A percentile compares a stretch with the other conserved stretches of the same genome.
Conservation (phyloP, 257 asterid genomes). For the Plantago ovata region DNA sequence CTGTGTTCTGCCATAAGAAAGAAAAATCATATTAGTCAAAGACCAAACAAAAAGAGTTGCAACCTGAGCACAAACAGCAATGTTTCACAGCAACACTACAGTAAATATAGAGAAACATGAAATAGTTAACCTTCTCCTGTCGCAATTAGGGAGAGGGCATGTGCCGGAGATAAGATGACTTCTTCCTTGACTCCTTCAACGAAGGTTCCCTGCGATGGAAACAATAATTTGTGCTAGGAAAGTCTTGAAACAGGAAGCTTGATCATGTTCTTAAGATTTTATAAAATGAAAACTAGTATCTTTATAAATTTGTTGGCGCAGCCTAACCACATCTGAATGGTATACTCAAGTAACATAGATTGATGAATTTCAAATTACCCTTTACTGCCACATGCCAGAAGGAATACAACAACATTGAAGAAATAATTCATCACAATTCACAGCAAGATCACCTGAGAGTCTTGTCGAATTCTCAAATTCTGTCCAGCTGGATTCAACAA, state of each 20-base stretch:
- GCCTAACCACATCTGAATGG: constrained; percentile 2
- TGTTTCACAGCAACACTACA: not conserved
- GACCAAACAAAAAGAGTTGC: constrained; percentile 5
- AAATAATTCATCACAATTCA: constrained; percentile 9
- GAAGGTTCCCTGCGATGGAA: constrained; percentile 69
- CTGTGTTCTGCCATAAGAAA: constrained; percentile 77
- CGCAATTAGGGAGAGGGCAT: constrained; percentile 97
- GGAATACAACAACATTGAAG: not conserved
- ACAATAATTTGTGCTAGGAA: constrained; percentile 8
- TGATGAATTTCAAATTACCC: not conserved
- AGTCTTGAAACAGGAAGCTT: not conserved
- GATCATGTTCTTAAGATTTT: constrained; percentile 2
- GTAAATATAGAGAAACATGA: constrained; percentile 5
- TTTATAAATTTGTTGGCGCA: not conserved
- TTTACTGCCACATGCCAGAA: not conserved
- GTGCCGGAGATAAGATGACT: constrained; percentile 96
- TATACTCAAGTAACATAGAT: not conserved
- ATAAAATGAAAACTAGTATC: constrained; percentile 8
- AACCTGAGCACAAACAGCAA: constrained; percentile 3
- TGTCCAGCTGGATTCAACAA: constrained; percentile 99
- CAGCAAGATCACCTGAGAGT: constrained; percentile 62
- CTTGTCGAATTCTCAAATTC: constrained; percentile 93
- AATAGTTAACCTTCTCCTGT: constrained; percentile 89
- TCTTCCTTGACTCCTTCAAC: constrained; percentile 99
- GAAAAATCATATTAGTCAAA: not conserved